These are phyloP conservation scores for Monosporascus cannonballus DNA, from an alignment of 2,329 filamentous ascomycete genomes.

Conservation along the genomic window DNA sequence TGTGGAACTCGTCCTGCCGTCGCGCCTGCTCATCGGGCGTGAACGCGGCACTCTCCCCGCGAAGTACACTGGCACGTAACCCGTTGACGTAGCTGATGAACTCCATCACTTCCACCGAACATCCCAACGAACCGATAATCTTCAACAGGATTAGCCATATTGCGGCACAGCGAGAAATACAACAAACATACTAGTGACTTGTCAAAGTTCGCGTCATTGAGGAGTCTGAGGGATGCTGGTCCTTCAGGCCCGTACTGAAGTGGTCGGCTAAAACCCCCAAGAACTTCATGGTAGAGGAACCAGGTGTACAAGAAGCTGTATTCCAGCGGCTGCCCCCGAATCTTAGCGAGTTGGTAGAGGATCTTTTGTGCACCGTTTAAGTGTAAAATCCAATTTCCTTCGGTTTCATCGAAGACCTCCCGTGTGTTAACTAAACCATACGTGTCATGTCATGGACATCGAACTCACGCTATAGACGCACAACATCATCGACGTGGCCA, in stretches of 20 bases:
- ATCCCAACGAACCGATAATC: constrained; percentile 42
- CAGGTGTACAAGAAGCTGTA: constrained; percentile 37
- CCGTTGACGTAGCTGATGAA: constrained; percentile 36
- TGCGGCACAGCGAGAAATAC: background rate
- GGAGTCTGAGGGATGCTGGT: constrained; percentile 21
- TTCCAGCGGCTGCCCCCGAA: constrained; percentile 21
- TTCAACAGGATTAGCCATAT: constrained; percentile 12
- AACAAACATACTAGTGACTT: constrained; percentile 22
- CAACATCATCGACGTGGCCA: constrained; percentile 44
- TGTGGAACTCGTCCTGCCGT: constrained; percentile 22
- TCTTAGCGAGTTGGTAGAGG: constrained; percentile 20
- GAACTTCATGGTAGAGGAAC: constrained; percentile 41
- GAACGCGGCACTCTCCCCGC: constrained; percentile 17
- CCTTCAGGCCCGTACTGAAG: constrained; percentile 17
- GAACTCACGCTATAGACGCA: constrained; percentile 40
- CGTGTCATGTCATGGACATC: background rate
- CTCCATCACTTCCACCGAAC: constrained; percentile 39
- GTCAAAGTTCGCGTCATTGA: constrained; percentile 24
- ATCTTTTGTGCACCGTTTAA: constrained; percentile 36
- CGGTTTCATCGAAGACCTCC: constrained; percentile 42
- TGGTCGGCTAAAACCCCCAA: constrained; percentile 37
- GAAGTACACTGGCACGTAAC: constrained; percentile 25
- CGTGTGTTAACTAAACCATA: constrained; percentile 5
- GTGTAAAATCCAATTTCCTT: constrained; percentile 40
- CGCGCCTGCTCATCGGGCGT: constrained; percentile 19